Percentiles rank a stretch among this genome's conserved stretches.
Evolutionary conservation across 1,139 yeast genomes (phyloP).

Genomic region (Candida sp.): DNA sequence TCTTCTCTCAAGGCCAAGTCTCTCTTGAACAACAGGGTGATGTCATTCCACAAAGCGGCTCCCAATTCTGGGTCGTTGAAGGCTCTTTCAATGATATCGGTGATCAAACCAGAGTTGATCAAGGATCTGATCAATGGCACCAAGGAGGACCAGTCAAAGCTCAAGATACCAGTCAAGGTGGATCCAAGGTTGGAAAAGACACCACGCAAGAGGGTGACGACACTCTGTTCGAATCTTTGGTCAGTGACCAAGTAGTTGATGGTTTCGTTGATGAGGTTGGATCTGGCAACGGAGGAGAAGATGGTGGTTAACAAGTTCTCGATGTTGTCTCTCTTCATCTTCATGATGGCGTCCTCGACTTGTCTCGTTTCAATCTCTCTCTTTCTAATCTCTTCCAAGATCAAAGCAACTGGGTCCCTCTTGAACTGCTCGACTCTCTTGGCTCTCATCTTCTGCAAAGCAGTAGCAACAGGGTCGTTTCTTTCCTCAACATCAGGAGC

Average conservation of each 20-base stretch:
- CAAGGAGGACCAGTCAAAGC: constrained; percentile 22
- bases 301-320: constrained; percentile 38
- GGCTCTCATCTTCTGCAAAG: background rate
- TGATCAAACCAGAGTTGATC: constrained; percentile 29
- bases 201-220: constrained; percentile 29
- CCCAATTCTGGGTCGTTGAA: constrained; percentile 27
- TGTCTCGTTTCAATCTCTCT: constrained; percentile 14
- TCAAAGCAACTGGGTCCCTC: constrained; percentile 9
- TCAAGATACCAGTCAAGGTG: constrained; percentile 17
- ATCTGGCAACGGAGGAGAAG: constrained; percentile 30
- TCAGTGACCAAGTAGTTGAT: constrained; percentile 29
- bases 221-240: constrained; percentile 30
- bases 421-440: constrained; percentile 2
- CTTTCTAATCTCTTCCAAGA: constrained; percentile 10
- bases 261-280: constrained; percentile 32
- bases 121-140: constrained; percentile 26
- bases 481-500: constrained; percentile 1
- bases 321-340: constrained; percentile 34
- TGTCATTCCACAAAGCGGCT: constrained; percentile 19
- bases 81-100: constrained; percentile 28
- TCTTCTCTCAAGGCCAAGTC: constrained; percentile 10
- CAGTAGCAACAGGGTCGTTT: constrained; percentile 2
- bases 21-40: constrained; percentile 11
- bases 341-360: constrained; percentile 10
- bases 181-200: constrained; percentile 24